These are phyloP conservation scores for Jatropha multifida DNA, from an alignment of 441 rosid species.

Conservation along the genomic window DNA sequence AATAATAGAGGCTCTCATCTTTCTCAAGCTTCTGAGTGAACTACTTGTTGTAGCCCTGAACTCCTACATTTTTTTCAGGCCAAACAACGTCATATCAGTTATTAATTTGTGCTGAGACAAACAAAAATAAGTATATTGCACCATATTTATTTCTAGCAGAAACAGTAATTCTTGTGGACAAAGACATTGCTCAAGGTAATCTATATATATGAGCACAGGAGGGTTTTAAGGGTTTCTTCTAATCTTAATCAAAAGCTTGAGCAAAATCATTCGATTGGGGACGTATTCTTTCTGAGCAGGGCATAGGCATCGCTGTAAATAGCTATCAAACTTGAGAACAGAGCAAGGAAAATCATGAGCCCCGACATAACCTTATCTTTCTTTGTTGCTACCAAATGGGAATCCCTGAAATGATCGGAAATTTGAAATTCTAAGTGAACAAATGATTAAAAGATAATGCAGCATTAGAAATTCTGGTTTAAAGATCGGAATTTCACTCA, in stretches of 20 bases:
- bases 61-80: neutral
- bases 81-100: neutral
- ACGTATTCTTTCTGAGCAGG: constrained; percentile 13
- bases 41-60: neutral
- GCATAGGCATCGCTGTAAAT: constrained; percentile 22
- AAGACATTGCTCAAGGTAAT: neutral
- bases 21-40: neutral
- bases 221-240: neutral
- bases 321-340: constrained; percentile 25
- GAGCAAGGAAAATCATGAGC: constrained; percentile 25
- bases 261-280: constrained; percentile 6
- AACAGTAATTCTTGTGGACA: neutral
- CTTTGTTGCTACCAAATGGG: constrained; percentile 23
- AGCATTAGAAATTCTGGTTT: neutral
- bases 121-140: neutral
- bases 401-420: constrained; percentile 19
- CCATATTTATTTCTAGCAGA: neutral
- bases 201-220: neutral
- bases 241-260: neutral
- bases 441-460: neutral
- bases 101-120: neutral
- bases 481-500: constrained; percentile 25
- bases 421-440: neutral
- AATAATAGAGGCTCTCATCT: neutral
- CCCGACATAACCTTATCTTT: constrained; percentile 16